Conservation (phyloP, 495 filamentous ascomycete genomes). For the Talaromyces adpressus region DNA sequence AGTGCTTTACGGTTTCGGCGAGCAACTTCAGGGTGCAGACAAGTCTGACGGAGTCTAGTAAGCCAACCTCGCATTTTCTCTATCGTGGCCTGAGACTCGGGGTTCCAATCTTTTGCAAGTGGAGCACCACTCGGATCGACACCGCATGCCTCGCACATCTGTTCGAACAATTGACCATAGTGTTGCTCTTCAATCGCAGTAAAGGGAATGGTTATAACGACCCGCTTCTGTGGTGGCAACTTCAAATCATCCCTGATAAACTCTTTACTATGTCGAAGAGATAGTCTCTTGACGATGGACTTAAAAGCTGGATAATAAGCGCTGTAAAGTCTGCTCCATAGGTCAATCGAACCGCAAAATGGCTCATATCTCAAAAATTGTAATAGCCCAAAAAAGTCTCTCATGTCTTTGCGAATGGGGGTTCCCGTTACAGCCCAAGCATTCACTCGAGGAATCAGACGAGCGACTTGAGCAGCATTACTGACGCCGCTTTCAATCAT, state of each 20-base stretch:
- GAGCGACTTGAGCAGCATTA: slow-evolving; percentile 72
- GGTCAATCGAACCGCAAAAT: slow-evolving; percentile 49
- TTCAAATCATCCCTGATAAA: slow-evolving; percentile 61
- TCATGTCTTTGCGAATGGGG: slow-evolving; percentile 71
- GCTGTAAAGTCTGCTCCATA: slow-evolving; percentile 61
- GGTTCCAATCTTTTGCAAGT: slow-evolving; percentile 51
- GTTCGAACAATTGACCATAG: slow-evolving; percentile 62
- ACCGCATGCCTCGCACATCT: slow-evolving; percentile 64
- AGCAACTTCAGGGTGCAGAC: slow-evolving; percentile 77
- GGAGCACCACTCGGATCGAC: slow-evolving; percentile 60
- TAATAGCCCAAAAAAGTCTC: slow-evolving; percentile 61
- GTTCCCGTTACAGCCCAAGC: slow-evolving; percentile 94
- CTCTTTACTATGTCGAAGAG: slow-evolving; percentile 81
- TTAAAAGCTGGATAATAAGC: slow-evolving; percentile 54
- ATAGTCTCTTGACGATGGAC: slow-evolving; percentile 57
- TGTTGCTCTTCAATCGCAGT: slow-evolving; percentile 82
- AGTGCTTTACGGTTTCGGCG: slow-evolving; percentile 60
- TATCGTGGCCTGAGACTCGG: slow-evolving; percentile 45
- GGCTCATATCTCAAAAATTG: slow-evolving; percentile 76
- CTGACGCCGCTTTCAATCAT: slow-evolving; percentile 87
- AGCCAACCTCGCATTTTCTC: slow-evolving; percentile 68
- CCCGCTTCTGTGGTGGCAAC: slow-evolving; percentile 68
- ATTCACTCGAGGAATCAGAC: slow-evolving; percentile 72
- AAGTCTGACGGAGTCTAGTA: slow-evolving; percentile 67
- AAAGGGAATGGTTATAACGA: slow-evolving; percentile 86